Base-by-base conservation (phyloP, 2,329 filamentous ascomycete species). In the Penicillium griseofulvum region DNA sequence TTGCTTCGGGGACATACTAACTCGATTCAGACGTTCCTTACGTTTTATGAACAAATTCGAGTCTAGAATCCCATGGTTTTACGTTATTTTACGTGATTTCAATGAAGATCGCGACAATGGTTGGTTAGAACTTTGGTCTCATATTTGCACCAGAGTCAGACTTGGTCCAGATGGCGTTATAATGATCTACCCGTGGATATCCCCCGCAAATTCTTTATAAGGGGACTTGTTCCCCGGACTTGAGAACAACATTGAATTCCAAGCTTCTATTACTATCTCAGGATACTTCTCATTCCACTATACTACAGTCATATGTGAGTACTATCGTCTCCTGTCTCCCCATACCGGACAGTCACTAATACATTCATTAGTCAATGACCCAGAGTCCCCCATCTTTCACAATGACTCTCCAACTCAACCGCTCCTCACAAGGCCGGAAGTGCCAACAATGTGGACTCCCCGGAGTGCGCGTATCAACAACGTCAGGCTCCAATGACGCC, bases 171-270 rank as follows among this genome's bases (percentile, higher is more conserved):
- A 45, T 45, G 43, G 43, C 43, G 43, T 45, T 45, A 45, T 45
- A 10, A 22, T 22, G 43, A 45, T 45, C 43, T 33, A 45, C 43
- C 43, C 29, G 43, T 33, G 29, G 29, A 19, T 17, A 45, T 45
- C 43, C 43, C 43, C 43, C 43, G 43, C 43, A 45, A 45, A 45
- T 12, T 45, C 29, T 34, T 11, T 45, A 45, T 33, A 45, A 45
- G 5, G 26, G 14, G 43, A 24, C 1, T 33, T 24, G 5, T 33
- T 45, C 42, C 42, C 42, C 42, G 42, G 42, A 45, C 42, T 45
- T 44, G 11, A 19, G 41, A 43, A 3, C 8, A 17, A 10, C 3
- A 44, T 44, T 31, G n/a, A 44, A 19, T 22, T 33, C 7, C 28
- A 45, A 12, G 17, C 43, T 33, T 9, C 14, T 4, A 31, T 29